Base-by-base conservation (phyloP, 768 basidiomycete species). In the Xerocomellus chrysenteron region DNA sequence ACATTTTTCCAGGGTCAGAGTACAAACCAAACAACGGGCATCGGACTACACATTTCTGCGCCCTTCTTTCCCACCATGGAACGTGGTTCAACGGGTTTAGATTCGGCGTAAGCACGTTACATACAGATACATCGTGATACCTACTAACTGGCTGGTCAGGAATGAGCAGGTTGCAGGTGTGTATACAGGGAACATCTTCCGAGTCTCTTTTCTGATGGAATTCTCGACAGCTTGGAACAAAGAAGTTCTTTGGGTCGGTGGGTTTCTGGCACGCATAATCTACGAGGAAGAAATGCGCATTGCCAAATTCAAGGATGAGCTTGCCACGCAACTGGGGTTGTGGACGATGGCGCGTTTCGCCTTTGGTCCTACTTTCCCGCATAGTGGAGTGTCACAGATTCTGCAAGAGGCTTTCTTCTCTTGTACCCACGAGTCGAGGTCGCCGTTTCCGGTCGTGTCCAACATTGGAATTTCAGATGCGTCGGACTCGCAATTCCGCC, bases 21-120 rank as follows among this genome's bases (percentile, higher is more conserved):
- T 17, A 96, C 93, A 2, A 86, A 80, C 7, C 95, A 98, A 71
- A 95, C 92, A 2, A 96, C 95, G 0, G 95, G 95, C 17, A 73
- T 84, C 14, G 78, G 77, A 2, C 75, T 79, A 0, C 83, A 87
- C 52, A 72, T 89, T 54, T 78, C 92, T 3, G 86, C 89, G 10
- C 80, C 94, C 6, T 97, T 97, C 68, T 94, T 98, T 48, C 92
- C 94, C 10, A 97, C 96, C 0, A 92, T 98, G 7, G 96, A 98
- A 71, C 82, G 96, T 61, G 93, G 97, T 71, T 87, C 89, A 0
- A 87, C 96, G 50, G 94, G 92, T 73, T 75, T 95, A 51, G 94
- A 93, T 73, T 75, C 95, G 35, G 86, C 91, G 87, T 92, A 66
- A 72, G 86, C 33, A 54, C 54, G 19, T 39, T 26, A 36, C 37